Evolutionary conservation across 1,284 basidiomycete species (phyloP), one percentile per base, ranked within the genome.

Genomic region (Ganoderma boninense): DNA sequence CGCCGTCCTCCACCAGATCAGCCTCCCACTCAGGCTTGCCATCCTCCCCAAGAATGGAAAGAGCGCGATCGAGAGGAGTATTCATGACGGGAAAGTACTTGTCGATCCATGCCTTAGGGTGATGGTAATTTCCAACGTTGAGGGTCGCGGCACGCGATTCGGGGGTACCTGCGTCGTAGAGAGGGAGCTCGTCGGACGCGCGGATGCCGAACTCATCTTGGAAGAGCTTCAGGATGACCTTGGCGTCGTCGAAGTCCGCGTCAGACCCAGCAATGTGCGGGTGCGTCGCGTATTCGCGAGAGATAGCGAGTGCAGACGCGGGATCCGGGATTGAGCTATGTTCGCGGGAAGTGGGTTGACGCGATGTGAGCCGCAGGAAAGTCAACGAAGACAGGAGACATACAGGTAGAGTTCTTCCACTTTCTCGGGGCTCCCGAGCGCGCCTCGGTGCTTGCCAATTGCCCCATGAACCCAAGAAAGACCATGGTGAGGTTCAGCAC

Each of bases 1-100:
- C 90, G 1, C 87, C 90, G 69, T 90, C 87, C 77, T 95, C 93
- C n/a, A 85, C 84, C 1, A 95, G 81, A 75, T 92, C 85, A 13
- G 92, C 95, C 46, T 83, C 84, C 90, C 92, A 96, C 8, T 87
- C 80, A n/a, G 86, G 77, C n/a, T 80, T 75, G 0, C 89, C 90
- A 60, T 89, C 82, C 5, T 83, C 82, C 44, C 82, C 86, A 29
- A 94, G 78, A 46, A 95, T 88, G 66, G 90, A 84, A 1, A 95
- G 80, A 66, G 84, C 85, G 67, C 87, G 87, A 66, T 91, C 87
- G 7, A 92, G 83, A 4, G 93, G 90, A 1, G 89, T 92, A 80
- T 96, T 95, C 83, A 97, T 83, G 49, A 95, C 84, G 0, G 96
- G 95, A 79, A 92, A 96, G 81, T 97, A 97, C 60, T 86, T 84